Percentiles rank a stretch among this genome's conserved stretches.
phyloP scores from a whole-genome alignment of 2,329 filamentous ascomycete genomes.

The Pyrenophora tritici-repentis region DNA sequence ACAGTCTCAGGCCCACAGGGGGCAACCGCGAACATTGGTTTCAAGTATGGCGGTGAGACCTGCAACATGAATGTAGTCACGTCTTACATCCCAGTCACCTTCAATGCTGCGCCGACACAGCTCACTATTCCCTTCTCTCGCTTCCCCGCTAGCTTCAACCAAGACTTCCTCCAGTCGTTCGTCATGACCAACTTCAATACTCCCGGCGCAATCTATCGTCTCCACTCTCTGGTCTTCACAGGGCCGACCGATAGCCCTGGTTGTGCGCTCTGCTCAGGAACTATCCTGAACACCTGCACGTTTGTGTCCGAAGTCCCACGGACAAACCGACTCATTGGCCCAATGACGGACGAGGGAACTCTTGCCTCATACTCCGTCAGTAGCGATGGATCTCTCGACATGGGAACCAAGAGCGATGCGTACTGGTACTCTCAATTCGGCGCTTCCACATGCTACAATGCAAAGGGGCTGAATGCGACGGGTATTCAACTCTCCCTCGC shows the following conservation, averaged over 20 bases:
- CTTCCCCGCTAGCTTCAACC: constrained; percentile 5
- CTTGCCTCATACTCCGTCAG: constrained; percentile 8
- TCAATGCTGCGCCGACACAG: constrained; percentile 5
- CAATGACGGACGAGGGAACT: constrained; percentile 6
- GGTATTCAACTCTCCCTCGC: constrained; percentile 9
- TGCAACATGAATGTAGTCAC: constrained; percentile 10
- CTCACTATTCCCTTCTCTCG: constrained; percentile 5
- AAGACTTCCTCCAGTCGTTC: constrained; percentile 3
- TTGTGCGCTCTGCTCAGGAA: constrained; percentile 11
- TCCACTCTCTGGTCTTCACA: constrained; percentile 7
- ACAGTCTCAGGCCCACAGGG: constrained; percentile 7
- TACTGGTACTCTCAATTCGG: constrained; percentile 13
- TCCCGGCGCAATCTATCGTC: constrained; percentile 1
- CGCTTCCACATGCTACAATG: constrained; percentile 6
- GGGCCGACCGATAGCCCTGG: constrained; percentile 9
- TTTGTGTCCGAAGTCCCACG: constrained; percentile 5
- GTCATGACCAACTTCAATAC: constrained; percentile 8
- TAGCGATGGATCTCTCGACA: constrained; percentile 3
- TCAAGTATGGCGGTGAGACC: constrained; percentile 6
- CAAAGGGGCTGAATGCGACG: constrained; percentile 5
- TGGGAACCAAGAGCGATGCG: not conserved
- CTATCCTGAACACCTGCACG: constrained; percentile 11
- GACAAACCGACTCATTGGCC: constrained; percentile 2
- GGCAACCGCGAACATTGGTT: constrained; percentile 4
- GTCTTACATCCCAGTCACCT: constrained; percentile 9